Percentiles rank a stretch among this genome's conserved stretches.
These are phyloP conservation scores for Cordyceps cateniannulata DNA, from an alignment of 2,329 filamentous ascomycete species.

Conservation along the genomic window DNA sequence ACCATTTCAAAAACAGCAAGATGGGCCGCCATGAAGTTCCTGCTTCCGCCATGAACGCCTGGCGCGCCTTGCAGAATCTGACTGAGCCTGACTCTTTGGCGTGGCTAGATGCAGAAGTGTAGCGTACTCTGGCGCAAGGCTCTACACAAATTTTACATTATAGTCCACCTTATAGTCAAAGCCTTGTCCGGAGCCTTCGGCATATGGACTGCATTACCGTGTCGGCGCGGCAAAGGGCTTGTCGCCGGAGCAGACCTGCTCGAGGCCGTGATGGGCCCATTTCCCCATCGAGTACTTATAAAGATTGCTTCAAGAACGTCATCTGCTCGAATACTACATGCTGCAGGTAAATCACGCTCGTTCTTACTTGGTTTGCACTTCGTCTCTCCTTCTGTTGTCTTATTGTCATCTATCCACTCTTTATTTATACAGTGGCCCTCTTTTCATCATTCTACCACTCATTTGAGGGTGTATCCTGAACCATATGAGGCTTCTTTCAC, in stretches of 20 bases:
- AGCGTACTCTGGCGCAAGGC: background rate
- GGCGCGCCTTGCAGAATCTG: no score
- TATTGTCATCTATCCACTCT: background rate
- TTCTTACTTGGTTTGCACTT: background rate
- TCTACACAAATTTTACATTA: background rate
- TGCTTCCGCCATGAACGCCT: no score
- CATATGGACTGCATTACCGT: background rate
- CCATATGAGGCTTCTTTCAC: background rate
- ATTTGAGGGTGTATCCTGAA: background rate
- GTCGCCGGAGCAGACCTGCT: background rate
- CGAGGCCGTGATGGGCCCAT: background rate
- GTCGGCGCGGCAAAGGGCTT: background rate
- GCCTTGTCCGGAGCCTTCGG: background rate
- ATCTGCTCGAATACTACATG: background rate
- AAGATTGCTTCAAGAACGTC: background rate
- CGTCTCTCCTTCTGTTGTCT: background rate
- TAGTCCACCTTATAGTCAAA: background rate
- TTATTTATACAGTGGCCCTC: background rate
- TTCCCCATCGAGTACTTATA: background rate
- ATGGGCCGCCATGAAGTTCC: background rate
- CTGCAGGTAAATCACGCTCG: background rate
- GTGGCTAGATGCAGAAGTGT: background rate
- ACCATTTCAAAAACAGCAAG: background rate
- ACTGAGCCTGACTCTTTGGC: background rate
- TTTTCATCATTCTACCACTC: background rate